Conservation (phyloP, 2,329 filamentous ascomycete species). For the Penicillium verrucosum region DNA sequence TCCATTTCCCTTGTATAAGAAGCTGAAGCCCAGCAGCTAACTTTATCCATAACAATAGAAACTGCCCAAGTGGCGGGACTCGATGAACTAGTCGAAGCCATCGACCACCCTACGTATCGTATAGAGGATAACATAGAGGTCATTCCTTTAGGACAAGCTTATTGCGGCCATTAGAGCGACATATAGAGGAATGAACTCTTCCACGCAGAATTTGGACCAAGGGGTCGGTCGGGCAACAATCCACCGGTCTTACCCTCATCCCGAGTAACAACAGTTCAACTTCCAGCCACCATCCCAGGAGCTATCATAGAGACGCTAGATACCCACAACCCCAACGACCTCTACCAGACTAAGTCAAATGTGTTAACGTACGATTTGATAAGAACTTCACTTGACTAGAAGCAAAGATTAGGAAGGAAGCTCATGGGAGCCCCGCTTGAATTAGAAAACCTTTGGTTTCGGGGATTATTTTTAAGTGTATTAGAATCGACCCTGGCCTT, state of each 20-base stretch:
- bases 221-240: background rate
- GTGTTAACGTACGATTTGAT: too few species aligned
- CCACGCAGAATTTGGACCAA: background rate
- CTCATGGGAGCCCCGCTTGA: too few species aligned
- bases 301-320: background rate
- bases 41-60: background rate
- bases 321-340: background rate
- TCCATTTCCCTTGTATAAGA: background rate
- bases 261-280: background rate
- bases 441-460: too few species aligned
- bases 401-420: too few species aligned
- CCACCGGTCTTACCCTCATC: background rate
- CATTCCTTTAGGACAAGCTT: background rate
- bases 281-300: fast-evolving
- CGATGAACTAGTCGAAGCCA: background rate
- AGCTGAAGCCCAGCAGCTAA: background rate
- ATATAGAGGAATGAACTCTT: background rate
- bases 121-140: background rate
- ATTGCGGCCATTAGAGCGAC: background rate
- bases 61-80: background rate
- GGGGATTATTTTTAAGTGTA: too few species aligned
- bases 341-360: too few species aligned
- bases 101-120: background rate
- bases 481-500: too few species aligned
- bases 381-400: too few species aligned